phyloP scores from a whole-genome alignment of 2,329 filamentous ascomycete genomes.

The Bisporella sp. region DNA sequence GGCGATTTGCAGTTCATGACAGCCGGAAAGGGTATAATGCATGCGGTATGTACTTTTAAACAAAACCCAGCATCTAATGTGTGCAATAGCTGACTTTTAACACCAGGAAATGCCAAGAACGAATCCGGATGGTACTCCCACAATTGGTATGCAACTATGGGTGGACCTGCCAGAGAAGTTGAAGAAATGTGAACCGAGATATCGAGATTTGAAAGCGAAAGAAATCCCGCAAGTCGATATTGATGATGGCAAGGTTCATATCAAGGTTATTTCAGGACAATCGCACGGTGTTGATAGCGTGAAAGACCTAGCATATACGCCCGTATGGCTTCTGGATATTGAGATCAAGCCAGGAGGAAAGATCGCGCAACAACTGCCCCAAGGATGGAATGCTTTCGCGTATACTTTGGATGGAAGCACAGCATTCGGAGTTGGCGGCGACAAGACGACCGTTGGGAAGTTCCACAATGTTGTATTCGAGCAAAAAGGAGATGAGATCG shows the following conservation, averaged over 20 bases:
- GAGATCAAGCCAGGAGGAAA: constrained; percentile 72
- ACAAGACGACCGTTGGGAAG: constrained; percentile 49
- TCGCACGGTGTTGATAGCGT: constrained; percentile 79
- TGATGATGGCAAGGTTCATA: constrained; percentile 65
- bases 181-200: constrained; percentile 85
- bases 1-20: constrained; percentile 99
- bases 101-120: constrained; percentile 73
- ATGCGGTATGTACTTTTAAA: constrained; percentile 42
- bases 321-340: constrained; percentile 91
- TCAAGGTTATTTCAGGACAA: constrained; percentile 89
- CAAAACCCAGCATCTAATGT: no score
- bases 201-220: constrained; percentile 70
- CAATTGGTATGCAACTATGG: constrained; percentile 90
- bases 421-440: constrained; percentile 48
- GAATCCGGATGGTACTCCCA: constrained; percentile 67
- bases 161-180: constrained; percentile 78
- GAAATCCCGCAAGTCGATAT: constrained; percentile 74
- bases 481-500: constrained; percentile 67
- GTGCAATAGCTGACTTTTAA: no score
- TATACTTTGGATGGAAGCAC: constrained; percentile 75
- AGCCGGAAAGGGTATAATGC: constrained; percentile 82
- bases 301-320: constrained; percentile 88
- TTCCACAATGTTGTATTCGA: constrained; percentile 91
- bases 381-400: constrained; percentile 83
- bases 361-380: constrained; percentile 67